Evolutionary conservation across 805 yeast genomes (phyloP).

Genomic region (Wickerhamiella brachini): DNA sequence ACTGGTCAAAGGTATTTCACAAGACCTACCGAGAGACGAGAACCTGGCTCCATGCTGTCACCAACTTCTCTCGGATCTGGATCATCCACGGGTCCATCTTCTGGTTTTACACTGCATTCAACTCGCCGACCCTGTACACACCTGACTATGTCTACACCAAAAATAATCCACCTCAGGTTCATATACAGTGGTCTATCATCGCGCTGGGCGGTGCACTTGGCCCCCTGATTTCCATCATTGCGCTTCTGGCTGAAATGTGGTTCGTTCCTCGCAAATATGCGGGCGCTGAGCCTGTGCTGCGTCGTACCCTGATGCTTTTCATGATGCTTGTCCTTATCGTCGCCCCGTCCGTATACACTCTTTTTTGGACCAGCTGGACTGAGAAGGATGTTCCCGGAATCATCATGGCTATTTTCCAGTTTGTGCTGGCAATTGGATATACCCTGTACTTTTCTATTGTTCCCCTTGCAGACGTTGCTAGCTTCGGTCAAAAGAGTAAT

Average conservation of each 20-base stretch:
- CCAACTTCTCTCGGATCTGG: constrained; percentile 71
- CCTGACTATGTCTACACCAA: constrained; percentile 39
- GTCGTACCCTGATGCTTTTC: constrained; percentile 33
- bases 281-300: constrained; percentile 48
- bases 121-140: constrained; percentile 57
- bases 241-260: constrained; percentile 41
- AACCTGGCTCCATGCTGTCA: constrained; percentile 60
- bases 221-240: constrained; percentile 39
- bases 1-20: constrained; percentile 54
- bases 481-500: constrained; percentile 20
- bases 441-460: constrained; percentile 44
- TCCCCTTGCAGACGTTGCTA: constrained; percentile 49
- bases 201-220: constrained; percentile 58
- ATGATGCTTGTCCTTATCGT: constrained; percentile 31
- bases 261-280: constrained; percentile 65
- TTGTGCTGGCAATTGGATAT: constrained; percentile 39
- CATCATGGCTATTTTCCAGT: constrained; percentile 39
- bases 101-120: constrained; percentile 63
- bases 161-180: constrained; percentile 40
- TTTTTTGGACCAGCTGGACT: constrained; percentile 11
- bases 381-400: constrained; percentile 5
- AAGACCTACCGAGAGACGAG: constrained; percentile 67
- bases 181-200: constrained; percentile 41
- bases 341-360: constrained; percentile 12
- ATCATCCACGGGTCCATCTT: constrained; percentile 58